These are phyloP conservation scores for Ogataea pini DNA, from an alignment of 805 yeast genomes.

Conservation along the genomic window DNA sequence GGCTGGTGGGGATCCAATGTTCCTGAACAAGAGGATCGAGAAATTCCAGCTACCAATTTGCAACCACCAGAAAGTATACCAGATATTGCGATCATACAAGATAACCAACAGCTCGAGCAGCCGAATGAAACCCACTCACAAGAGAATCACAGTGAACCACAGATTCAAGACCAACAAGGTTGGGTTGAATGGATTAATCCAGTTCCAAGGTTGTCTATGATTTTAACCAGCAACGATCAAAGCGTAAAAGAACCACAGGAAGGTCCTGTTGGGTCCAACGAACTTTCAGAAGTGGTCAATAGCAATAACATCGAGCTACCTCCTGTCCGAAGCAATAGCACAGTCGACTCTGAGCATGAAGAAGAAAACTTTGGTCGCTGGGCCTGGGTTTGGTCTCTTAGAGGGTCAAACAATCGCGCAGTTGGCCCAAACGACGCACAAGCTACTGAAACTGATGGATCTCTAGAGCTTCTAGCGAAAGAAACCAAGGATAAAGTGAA, in stretches of 20 bases:
- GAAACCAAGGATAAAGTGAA: slow-evolving; percentile 29
- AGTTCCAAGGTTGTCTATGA: neutral
- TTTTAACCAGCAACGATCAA: neutral
- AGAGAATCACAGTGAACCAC: neutral
- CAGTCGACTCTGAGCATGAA: neutral
- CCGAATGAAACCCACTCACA: neutral
- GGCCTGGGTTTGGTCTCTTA: slow-evolving; percentile 13
- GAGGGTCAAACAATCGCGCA: neutral
- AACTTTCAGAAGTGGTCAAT: slow-evolving; percentile 13
- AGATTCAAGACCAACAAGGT: slow-evolving; percentile 1
- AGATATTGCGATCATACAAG: neutral
- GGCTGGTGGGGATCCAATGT: slow-evolving; percentile 6
- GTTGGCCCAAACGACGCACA: neutral
- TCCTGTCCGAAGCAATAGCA: neutral
- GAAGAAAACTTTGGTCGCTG: slow-evolving; percentile 2
- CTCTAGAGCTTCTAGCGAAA: slow-evolving; percentile 25
- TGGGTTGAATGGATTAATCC: slow-evolving; percentile 20
- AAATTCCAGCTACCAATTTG: too few species aligned
- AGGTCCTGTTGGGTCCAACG: slow-evolving; percentile 7
- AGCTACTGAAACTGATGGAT: neutral
- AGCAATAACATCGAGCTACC: slow-evolving; percentile 7
- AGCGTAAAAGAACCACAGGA: neutral
- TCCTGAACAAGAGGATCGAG: neutral
- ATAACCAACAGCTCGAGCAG: neutral
- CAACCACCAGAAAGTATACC: neutral